Evolutionary conservation across 1,284 basidiomycete species (phyloP), one percentile per base, ranked within the genome.

Genomic region (Ustanciosporium gigantosporum): DNA sequence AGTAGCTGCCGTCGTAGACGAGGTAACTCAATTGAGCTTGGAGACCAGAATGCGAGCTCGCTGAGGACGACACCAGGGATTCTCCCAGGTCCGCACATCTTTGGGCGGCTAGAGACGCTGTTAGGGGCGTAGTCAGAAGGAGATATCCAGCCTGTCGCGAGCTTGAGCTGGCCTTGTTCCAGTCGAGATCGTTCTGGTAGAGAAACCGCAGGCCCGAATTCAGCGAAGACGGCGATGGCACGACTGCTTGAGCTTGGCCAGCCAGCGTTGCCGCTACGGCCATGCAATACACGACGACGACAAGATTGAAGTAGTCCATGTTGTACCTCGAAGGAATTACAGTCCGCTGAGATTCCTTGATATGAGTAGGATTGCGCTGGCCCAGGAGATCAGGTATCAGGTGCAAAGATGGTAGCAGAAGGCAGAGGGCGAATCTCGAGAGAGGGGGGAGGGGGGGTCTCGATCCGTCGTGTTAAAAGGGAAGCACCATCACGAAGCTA

Each of bases 141-240:
- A 72, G 41, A 31, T 66, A 66, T 23, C 68, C 60, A 16, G 52
- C 31, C 38, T 65, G 61, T 22, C 61, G 53, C 5, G 36, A 11
- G n/a, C 41, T 15, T 3, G 61, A 58, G 13, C 27, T 24, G 27
- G 59, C 58, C 20, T 43, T 40, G 43, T 36, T 62, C 47, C 49
- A 56, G 40, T 67, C 50, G 5, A 72, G 55, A 25, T 72, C 67
- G 35, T 72, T 72, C 37, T 70, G 67, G 29, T 65, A 62, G 24
- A 72, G 47, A 17, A 72, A 43, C 13, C 65, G 49, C 15, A 62
- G 25, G 7, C 61, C 55, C 19, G 49, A 36, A 17, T 7, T 4
- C 21, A 37, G 36, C 17, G 20, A 8, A 8, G 36, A 37, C 21
- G 19, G 17, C 9, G 36, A 37, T 11, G 36, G 36, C 32, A 35